These are phyloP conservation scores for Alternaria gaisen DNA, from an alignment of 2,329 filamentous ascomycete species.

Conservation along the genomic window DNA sequence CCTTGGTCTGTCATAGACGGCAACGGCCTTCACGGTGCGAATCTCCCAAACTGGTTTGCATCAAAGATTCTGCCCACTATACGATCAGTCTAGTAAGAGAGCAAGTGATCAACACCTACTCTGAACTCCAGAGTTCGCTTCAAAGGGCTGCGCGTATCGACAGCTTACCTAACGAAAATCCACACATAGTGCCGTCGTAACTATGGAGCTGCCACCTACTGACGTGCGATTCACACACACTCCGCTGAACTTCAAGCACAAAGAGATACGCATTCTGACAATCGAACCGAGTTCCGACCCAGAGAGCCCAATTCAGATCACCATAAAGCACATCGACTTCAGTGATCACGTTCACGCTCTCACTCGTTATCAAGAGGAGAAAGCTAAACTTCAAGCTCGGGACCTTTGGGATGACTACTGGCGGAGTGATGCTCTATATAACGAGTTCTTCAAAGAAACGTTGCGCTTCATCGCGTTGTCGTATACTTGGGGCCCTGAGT, in stretches of 20 bases:
- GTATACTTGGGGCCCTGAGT: not conserved
- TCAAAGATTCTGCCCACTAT: not conserved
- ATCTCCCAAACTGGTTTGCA: not conserved
- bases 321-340: not conserved
- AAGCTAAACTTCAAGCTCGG: no score
- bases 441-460: fast-evolving
- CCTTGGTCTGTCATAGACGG: not conserved
- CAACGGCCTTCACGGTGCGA: not conserved
- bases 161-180: not conserved
- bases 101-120: not conserved
- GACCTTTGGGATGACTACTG: no score
- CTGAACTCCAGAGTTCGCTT: not conserved
- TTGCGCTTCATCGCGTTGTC: not conserved
- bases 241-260: not conserved
- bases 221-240: not conserved
- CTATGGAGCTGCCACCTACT: not conserved
- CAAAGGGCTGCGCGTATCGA: not conserved
- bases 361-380: not conserved
- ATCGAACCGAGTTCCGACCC: not conserved
- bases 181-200: not conserved
- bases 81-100: not conserved
- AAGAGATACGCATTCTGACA: not conserved
- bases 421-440: not conserved
- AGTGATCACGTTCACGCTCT: not conserved
- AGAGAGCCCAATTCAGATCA: not conserved